These are phyloP conservation scores for Adansonia gregorii DNA, from an alignment of 441 rosid species.

Conservation along the genomic window DNA sequence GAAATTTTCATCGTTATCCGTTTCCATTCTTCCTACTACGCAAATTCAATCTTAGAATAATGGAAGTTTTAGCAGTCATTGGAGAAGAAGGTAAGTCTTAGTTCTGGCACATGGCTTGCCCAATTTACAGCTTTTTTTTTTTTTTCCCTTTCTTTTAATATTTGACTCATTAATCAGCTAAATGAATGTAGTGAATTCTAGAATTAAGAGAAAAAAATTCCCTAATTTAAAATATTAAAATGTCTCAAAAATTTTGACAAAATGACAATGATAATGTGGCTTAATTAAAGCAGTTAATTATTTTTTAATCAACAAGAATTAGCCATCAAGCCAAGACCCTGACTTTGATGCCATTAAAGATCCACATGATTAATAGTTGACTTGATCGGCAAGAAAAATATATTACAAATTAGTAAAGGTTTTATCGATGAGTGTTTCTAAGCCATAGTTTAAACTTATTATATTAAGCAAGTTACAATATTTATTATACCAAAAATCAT, in stretches of 20 bases:
- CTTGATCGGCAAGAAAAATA: not conserved
- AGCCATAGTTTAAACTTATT: no score
- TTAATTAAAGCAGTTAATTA: constrained; percentile 4
- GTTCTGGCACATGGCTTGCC: constrained; percentile 14
- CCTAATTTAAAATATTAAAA: not conserved
- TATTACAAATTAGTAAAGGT: not conserved
- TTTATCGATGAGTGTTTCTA: no score
- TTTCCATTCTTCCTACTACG: no score
- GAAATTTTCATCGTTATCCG: no score
- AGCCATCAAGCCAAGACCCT: constrained; percentile 11
- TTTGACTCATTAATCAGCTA: not conserved
- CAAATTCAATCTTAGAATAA: not conserved
- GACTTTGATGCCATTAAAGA: constrained; percentile 13
- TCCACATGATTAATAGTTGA: constrained; percentile 12
- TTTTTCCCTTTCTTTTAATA: not conserved
- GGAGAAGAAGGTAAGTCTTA: not conserved
- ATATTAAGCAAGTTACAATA: no score
- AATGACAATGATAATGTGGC: constrained; percentile 29
- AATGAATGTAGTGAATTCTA: not conserved
- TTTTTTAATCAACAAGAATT: not conserved
- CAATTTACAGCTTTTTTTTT: not conserved
- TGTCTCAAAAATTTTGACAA: constrained; percentile 22
- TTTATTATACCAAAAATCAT: no score
- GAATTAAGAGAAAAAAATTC: not conserved
- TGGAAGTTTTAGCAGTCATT: not conserved